Percentiles rank a stretch among this genome's conserved stretches.
Evolutionary conservation across 257 asterid genomes (phyloP).

Genomic region (Hygrophila difformis): DNA sequence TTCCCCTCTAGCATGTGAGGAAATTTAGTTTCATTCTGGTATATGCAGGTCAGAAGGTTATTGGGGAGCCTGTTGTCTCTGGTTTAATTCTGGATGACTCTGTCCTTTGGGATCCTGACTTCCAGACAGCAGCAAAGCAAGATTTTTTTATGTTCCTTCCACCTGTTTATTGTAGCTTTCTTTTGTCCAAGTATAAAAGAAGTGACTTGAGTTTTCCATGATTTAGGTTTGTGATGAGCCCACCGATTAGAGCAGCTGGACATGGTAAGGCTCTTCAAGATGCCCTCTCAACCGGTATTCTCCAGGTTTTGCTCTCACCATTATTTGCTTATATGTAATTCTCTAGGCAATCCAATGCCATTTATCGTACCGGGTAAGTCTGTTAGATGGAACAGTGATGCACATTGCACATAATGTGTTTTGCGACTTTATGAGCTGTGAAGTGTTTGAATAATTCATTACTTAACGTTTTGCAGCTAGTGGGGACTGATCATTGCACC

Average conservation of each 20-base stretch:
- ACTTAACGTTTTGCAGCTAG: slow-evolving; percentile 54
- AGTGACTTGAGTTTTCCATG: background rate
- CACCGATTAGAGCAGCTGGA: slow-evolving; percentile 88
- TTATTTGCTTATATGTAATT: no score
- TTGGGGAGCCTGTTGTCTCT: slow-evolving; percentile 93
- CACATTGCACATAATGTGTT: no score
- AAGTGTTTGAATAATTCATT: slow-evolving; percentile 23
- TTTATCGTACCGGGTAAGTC: no score
- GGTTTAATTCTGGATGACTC: slow-evolving; percentile 83
- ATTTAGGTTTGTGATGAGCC: slow-evolving; percentile 90
- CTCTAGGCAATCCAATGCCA: no score
- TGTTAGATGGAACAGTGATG: no score
- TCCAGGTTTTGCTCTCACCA: slow-evolving; percentile 50
- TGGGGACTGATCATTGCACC: slow-evolving; percentile 97
- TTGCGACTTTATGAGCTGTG: no score
- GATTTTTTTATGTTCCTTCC: slow-evolving; percentile 8
- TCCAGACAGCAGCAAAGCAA: slow-evolving; percentile 77
- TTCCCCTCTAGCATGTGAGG: no score
- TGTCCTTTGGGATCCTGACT: slow-evolving; percentile 85
- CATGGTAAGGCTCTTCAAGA: slow-evolving; percentile 95
- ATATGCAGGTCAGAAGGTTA: slow-evolving; percentile 76
- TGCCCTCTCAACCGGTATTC: slow-evolving; percentile 80
- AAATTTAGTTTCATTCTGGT: background rate
- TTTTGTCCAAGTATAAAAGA: slow-evolving; percentile 1
- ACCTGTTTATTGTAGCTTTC: slow-evolving; percentile 14